Evolutionary conservation across 2,329 filamentous ascomycete species (phyloP).

Genomic region (Hypoxylon sp.): DNA sequence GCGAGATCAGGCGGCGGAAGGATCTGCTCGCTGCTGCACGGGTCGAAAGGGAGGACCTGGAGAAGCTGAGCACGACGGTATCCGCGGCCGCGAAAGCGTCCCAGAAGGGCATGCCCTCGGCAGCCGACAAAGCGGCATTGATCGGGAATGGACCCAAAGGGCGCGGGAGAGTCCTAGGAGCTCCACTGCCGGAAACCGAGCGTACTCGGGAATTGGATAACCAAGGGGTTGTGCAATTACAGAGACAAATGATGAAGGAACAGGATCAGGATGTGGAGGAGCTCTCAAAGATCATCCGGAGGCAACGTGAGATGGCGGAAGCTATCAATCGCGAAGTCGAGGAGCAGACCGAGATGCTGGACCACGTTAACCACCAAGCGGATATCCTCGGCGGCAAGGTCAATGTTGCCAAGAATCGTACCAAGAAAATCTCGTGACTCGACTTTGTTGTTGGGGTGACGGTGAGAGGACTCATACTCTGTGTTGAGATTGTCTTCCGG

Average conservation of each 20-base stretch:
- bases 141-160: conserved; percentile 59
- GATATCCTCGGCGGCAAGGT: conserved; percentile 78
- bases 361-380: conserved; percentile 75
- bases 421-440: conserved; percentile 71
- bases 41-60: conserved; percentile 82
- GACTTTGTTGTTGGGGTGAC: conserved; percentile 31
- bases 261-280: conserved; percentile 82
- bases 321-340: conserved; percentile 82
- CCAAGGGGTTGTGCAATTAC: conserved; percentile 78
- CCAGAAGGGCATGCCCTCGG: conserved; percentile 64
- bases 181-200: conserved; percentile 80
- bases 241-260: conserved; percentile 79
- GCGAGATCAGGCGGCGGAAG: conserved; percentile 78
- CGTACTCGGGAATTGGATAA: conserved; percentile 84
- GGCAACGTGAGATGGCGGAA: conserved; percentile 84
- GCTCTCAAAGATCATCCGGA: conserved; percentile 76
- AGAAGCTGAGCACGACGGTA: conserved; percentile 76
- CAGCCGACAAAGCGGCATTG: conserved; percentile 66
- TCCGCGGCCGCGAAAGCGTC: conserved; percentile 58
- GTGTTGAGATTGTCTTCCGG: conserved; percentile 39
- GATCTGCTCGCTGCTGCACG: conserved; percentile 79
- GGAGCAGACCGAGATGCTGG: conserved; percentile 79
- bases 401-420: conserved; percentile 79
- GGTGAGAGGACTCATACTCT: conserved; percentile 38
- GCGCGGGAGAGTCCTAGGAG: conserved; percentile 78